Percentiles rank a stretch among this genome's conserved stretches.
These are phyloP conservation scores for Colletotrichum siamense DNA, from an alignment of 2,329 filamentous ascomycete genomes.

Conservation along the genomic window DNA sequence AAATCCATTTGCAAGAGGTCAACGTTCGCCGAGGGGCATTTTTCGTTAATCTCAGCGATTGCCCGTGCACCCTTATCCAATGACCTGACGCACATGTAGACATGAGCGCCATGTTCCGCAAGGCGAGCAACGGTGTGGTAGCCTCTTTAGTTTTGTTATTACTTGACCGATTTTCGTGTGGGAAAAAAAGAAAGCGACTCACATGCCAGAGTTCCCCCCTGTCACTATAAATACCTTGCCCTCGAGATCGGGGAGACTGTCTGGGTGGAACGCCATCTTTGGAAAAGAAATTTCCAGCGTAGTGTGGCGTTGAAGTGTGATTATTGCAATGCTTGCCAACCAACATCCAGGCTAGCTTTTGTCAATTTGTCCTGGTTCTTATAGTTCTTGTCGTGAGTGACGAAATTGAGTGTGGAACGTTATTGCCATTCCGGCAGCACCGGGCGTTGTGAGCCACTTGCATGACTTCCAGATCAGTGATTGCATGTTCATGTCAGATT, in stretches of 20 bases:
- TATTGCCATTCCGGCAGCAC: not conserved
- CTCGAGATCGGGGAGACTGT: slow-evolving; percentile 45
- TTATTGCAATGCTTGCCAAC: not conserved
- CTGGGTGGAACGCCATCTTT: slow-evolving; percentile 38
- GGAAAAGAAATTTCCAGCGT: not conserved
- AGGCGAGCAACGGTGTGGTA: slow-evolving; percentile 40
- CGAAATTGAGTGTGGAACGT: not conserved
- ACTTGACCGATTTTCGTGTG: not conserved
- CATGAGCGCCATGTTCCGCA: slow-evolving; percentile 40
- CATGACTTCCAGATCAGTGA: not conserved
- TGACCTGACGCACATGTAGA: slow-evolving; percentile 46
- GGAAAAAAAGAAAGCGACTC: slow-evolving; percentile 22
- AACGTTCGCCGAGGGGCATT: slow-evolving; percentile 34
- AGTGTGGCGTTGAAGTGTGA: not conserved
- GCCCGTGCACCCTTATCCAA: slow-evolving; percentile 34
- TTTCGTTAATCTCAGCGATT: slow-evolving; percentile 36
- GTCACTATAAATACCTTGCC: slow-evolving; percentile 51
- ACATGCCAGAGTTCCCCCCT: slow-evolving; percentile 51
- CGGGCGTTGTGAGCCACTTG: not conserved
- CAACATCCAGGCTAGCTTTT: not conserved
- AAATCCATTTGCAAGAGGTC: slow-evolving; percentile 41
- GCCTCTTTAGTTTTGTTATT: slow-evolving; percentile 27
- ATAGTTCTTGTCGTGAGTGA: not conserved
- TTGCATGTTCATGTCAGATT: not conserved
- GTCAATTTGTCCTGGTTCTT: not conserved